These are phyloP conservation scores for Platanthera guangdongensis DNA, from an alignment of 106 monocot genomes.

Conservation along the genomic window DNA sequence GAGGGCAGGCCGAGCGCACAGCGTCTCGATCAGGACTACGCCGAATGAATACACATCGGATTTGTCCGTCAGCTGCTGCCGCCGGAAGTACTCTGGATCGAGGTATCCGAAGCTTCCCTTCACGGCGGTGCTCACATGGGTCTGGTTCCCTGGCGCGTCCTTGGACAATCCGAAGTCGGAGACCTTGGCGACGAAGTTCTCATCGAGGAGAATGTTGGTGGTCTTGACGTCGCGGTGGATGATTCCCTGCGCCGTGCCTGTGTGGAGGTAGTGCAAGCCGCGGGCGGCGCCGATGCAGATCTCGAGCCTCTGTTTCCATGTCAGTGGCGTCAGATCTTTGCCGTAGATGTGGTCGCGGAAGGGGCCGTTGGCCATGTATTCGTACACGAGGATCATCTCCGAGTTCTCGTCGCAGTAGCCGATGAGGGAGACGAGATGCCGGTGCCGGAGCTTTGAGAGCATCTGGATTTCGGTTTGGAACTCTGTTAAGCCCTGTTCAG, in stretches of 20 bases:
- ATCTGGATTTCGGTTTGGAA: constrained; percentile 60
- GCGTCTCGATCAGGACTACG: constrained; percentile 15
- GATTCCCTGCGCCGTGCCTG: constrained; percentile 36
- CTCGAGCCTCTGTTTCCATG: constrained; percentile 31
- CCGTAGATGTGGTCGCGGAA: constrained; percentile 60
- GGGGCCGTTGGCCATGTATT: constrained; percentile 47
- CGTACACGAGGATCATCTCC: constrained; percentile 56
- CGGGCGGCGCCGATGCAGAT: constrained; percentile 27
- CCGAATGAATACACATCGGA: constrained; percentile 28
- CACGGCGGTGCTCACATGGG: constrained; percentile 24
- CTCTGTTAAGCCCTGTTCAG: constrained; percentile 46
- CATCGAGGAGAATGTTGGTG: constrained; percentile 71
- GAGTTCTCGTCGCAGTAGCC: constrained; percentile 52
- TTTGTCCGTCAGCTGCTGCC: constrained; percentile 29
- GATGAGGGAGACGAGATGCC: constrained; percentile 45
- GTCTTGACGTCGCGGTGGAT: constrained; percentile 89
- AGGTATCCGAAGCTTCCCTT: constrained; percentile 29
- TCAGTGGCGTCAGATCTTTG: constrained; percentile 25
- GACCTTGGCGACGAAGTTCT: constrained; percentile 50
- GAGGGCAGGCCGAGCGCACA: constrained; percentile 20
- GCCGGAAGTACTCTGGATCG: constrained; percentile 25
- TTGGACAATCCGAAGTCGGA: constrained; percentile 60
- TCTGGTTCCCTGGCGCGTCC: constrained; percentile 20
- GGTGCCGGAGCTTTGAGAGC: constrained; percentile 38
- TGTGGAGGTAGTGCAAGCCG: constrained; percentile 23